A percentile compares a stretch with the other conserved stretches of the same genome.
These are phyloP conservation scores for Nannochloropsis salina DNA, from an alignment of 108 stramenopile species.

Conservation along the genomic window DNA sequence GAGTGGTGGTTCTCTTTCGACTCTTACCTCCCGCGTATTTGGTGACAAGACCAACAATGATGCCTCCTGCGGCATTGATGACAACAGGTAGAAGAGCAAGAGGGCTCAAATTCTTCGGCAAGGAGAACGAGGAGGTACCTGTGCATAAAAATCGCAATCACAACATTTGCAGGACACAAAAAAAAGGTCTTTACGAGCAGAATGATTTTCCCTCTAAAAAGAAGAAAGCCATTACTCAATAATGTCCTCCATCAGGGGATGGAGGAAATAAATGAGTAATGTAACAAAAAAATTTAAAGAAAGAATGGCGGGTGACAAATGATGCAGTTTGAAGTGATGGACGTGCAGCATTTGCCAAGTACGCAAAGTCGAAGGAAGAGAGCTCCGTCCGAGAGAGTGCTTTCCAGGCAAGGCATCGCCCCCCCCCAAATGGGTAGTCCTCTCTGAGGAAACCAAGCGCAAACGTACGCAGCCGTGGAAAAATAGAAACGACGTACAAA, in stretches of 20 bases:
- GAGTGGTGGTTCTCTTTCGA: not conserved
- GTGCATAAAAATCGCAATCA: too few species aligned
- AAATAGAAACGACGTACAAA: too few species aligned
- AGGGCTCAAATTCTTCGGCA: slow-evolving; percentile 69
- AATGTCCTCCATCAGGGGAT: not conserved
- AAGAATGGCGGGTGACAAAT: not conserved
- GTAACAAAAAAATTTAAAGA: not conserved
- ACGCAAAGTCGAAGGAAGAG: too few species aligned
- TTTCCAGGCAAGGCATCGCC: too few species aligned
- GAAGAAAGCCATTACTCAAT: not conserved
- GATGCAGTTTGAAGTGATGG: too few species aligned
- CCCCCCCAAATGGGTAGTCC: too few species aligned
- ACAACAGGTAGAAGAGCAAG: slow-evolving; percentile 71
- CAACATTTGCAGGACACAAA: too few species aligned
- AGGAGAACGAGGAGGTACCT: slow-evolving; percentile 18
- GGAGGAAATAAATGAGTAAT: not conserved
- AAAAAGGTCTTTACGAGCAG: not conserved
- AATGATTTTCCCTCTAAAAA: not conserved
- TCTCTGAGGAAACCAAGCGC: too few species aligned
- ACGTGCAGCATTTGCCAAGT: too few species aligned
- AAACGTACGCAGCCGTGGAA: too few species aligned
- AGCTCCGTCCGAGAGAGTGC: too few species aligned
- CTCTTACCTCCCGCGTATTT: slow-evolving; percentile 72
- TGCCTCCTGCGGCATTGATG: slow-evolving; percentile 75
- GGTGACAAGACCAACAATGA: slow-evolving; percentile 84